Percentiles rank a stretch among this genome's conserved stretches.
phyloP scores from a whole-genome alignment of 768 basidiomycete species.

The Tulasnella sp. region DNA sequence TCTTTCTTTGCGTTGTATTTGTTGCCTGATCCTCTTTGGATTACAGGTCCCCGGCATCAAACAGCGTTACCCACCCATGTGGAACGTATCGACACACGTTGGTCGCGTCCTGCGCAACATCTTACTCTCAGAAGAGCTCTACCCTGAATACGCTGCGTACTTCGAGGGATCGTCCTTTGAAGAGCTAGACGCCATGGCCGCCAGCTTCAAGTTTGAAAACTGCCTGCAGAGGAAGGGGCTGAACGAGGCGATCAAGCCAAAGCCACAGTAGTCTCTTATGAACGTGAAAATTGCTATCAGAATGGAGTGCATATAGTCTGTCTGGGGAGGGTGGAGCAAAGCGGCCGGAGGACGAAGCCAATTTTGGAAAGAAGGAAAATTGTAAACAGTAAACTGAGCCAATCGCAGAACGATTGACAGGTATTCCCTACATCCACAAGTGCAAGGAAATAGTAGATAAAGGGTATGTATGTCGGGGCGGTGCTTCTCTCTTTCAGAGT shows the following conservation, averaged over 20 bases:
- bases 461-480: too few relatives aligned
- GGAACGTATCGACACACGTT: conserved; percentile 26
- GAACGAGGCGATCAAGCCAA: conserved; percentile 21
- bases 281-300: background rate
- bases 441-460: too few relatives aligned
- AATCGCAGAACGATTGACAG: too few relatives aligned
- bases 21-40: too few relatives aligned
- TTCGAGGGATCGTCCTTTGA: conserved; percentile 28
- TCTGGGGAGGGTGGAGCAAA: background rate
- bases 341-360: too few relatives aligned
- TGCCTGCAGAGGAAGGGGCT: conserved; percentile 30
- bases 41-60: conserved; percentile 25
- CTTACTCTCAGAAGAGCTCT: conserved; percentile 29
- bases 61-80: conserved; percentile 29
- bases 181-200: conserved; percentile 33
- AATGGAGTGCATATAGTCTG: background rate
- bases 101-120: conserved; percentile 27
- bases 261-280: background rate
- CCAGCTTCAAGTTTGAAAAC: conserved; percentile 34
- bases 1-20: too few relatives aligned
- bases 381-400: too few relatives aligned
- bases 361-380: too few relatives aligned
- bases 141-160: conserved; percentile 25
- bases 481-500: too few relatives aligned
- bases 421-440: too few relatives aligned